A percentile compares a stretch with the other conserved stretches of the same genome.
phyloP scores from a whole-genome alignment of 257 asterid genomes.

The Nicotiana paniculata region DNA sequence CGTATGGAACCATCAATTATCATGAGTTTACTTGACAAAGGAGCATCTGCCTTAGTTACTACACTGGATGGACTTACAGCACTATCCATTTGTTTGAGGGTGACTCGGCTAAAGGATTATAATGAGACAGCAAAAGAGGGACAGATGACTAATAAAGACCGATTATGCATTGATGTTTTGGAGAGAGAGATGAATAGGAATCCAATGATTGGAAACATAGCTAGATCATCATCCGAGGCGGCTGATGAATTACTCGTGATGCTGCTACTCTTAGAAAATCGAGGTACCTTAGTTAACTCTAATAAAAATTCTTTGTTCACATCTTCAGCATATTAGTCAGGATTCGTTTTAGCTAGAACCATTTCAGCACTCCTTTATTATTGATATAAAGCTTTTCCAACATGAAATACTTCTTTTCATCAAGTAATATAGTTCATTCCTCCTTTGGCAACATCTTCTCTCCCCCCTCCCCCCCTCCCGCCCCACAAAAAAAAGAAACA shows the following conservation, averaged over 20 bases:
- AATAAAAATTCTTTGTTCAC: background rate
- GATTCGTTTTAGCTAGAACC: too few species aligned
- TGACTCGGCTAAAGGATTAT: conserved; percentile 76
- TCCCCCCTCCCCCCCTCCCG: too few species aligned
- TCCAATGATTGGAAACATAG: conserved; percentile 50
- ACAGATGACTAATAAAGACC: conserved; percentile 56
- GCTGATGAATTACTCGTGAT: conserved; percentile 76
- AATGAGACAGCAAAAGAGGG: conserved; percentile 42
- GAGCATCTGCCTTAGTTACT: conserved; percentile 52
- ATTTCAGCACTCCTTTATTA: too few species aligned
- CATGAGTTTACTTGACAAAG: conserved; percentile 43
- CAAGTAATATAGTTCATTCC: too few species aligned
- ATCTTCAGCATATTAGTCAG: background rate
- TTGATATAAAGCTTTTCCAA: too few species aligned
- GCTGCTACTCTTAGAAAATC: conserved; percentile 69
- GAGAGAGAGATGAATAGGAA: conserved; percentile 65
- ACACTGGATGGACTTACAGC: conserved; percentile 64
- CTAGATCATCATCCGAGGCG: conserved; percentile 41
- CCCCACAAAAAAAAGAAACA: too few species aligned
- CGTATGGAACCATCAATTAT: conserved; percentile 67
- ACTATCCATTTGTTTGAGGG: conserved; percentile 53
- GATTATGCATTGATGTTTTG: conserved; percentile 68
- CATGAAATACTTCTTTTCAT: too few species aligned
- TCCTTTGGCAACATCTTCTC: too few species aligned
- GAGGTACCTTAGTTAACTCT: conserved; percentile 40